Conservation (phyloP, 2,329 filamentous ascomycete genomes). For the Alternaria sp. region DNA sequence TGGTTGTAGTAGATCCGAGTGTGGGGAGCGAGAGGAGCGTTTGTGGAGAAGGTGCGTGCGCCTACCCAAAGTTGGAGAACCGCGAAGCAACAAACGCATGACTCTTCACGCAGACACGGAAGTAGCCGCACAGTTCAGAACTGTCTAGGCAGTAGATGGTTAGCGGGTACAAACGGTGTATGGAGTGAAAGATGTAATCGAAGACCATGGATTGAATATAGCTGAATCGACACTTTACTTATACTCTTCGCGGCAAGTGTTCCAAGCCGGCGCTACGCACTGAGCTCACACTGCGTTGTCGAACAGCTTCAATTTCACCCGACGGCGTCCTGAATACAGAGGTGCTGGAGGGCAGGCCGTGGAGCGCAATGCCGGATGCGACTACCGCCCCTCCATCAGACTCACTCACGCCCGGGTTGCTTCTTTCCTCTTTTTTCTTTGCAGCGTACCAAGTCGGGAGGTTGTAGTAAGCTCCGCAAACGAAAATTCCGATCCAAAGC, state of each 20-base stretch:
- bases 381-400: constrained; percentile 4
- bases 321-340: constrained; percentile 70
- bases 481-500: constrained; percentile 73
- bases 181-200: not conserved
- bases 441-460: constrained; percentile 65
- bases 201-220: not conserved
- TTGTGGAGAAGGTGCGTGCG: constrained; percentile 22
- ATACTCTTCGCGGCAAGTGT: constrained; percentile 17
- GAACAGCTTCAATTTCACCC: constrained; percentile 43
- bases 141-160: too few species aligned
- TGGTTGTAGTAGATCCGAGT: not conserved
- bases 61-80: constrained; percentile 14
- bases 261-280: constrained; percentile 7
- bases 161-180: constrained; percentile 5
- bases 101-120: constrained; percentile 3
- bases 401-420: constrained; percentile 2
- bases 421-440: constrained; percentile 36
- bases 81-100: constrained; percentile 9
- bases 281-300: constrained; percentile 26
- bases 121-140: not conserved
- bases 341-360: constrained; percentile 66
- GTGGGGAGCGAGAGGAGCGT: constrained; percentile 11
- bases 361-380: constrained; percentile 51
- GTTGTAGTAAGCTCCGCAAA: constrained; percentile 72
- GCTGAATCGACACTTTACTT: constrained; percentile 5